A percentile compares a stretch with the other conserved stretches of the same genome.
Evolutionary conservation across 73 alveolate species (phyloP).

Genomic region (Tetrahymena elliotti): DNA sequence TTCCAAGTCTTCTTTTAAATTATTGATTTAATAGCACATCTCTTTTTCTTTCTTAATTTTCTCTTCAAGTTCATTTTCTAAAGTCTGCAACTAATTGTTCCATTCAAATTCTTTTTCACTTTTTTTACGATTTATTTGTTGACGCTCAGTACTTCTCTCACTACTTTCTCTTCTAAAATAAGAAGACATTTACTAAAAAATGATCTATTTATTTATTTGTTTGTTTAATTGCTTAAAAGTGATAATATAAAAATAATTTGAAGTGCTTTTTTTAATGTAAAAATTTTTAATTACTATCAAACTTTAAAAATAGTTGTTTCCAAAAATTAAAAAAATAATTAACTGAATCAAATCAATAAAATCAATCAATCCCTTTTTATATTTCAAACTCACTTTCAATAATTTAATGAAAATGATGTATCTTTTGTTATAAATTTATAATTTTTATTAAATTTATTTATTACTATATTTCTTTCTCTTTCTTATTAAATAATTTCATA

Average conservation of each 20-base stretch:
- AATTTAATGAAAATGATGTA: too few species aligned
- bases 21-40: not conserved
- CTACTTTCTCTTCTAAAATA: not conserved
- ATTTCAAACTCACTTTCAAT: too few species aligned
- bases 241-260: not conserved
- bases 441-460: too few species aligned
- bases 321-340: not conserved
- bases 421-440: too few species aligned
- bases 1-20: not conserved
- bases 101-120: not conserved
- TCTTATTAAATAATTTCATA: too few species aligned
- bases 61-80: not conserved
- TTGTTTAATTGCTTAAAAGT: not conserved
- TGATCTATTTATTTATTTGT: not conserved
- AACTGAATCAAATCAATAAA: not conserved
- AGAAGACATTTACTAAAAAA: not conserved
- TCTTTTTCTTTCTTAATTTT: not conserved
- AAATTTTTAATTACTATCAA: not conserved
- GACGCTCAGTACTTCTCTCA: not conserved
- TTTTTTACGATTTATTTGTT: not conserved
- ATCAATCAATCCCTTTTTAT: not conserved
- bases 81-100: not conserved
- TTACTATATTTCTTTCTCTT: too few species aligned
- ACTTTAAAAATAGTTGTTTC: not conserved
- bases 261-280: not conserved